Conservation (phyloP, 306 rosid species). For the Cucurbita ficifolia region DNA sequence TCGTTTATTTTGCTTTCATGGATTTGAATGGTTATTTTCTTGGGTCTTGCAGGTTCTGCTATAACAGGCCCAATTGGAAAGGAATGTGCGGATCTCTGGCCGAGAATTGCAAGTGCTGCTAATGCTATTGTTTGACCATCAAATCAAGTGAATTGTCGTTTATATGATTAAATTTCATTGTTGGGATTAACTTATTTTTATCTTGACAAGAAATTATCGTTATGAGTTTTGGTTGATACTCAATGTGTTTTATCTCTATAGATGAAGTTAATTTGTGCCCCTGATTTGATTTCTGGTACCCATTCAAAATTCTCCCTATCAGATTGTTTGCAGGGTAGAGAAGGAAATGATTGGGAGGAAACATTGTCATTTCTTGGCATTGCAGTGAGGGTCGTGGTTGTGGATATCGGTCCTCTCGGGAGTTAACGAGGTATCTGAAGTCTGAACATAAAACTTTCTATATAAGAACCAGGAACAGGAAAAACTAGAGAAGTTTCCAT, state of each 20-base stretch:
- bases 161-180: not conserved
- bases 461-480: not conserved
- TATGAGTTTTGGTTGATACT: not conserved
- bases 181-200: not conserved
- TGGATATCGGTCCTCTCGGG: not conserved
- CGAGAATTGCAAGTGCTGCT: slow-evolving; percentile 10
- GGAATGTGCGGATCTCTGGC: slow-evolving; percentile 13
- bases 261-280: not conserved
- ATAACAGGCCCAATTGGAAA: slow-evolving; percentile 11
- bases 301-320: not conserved
- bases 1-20: not conserved
- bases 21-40: not conserved
- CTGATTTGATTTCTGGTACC: not conserved
- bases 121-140: slow-evolving; percentile 3
- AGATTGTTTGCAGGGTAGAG: not conserved
- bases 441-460: not conserved
- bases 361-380: not conserved
- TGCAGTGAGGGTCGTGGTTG: not conserved
- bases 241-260: not conserved
- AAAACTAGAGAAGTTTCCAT: not conserved
- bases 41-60: slow-evolving; percentile 1
- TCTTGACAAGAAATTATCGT: not conserved
- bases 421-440: not conserved
- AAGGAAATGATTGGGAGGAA: not conserved
- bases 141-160: not conserved